phyloP scores from a whole-genome alignment of 225 moss, liverwort and hornwort genomes.

The Pseudoscleropodium purum region DNA sequence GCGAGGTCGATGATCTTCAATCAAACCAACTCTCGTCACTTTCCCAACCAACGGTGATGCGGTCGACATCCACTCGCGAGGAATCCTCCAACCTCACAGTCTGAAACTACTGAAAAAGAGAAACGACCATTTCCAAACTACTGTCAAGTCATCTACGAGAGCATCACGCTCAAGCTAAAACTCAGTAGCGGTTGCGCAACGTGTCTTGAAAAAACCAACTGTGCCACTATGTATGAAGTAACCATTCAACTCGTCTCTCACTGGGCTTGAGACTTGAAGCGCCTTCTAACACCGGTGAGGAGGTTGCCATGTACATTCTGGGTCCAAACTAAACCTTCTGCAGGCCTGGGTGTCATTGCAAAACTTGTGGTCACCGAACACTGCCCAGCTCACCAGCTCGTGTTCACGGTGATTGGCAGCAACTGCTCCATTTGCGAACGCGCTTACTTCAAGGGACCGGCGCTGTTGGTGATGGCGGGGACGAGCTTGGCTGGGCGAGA shows the following conservation, averaged over 20 bases:
- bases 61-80: not conserved
- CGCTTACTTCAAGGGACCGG: constrained; percentile 1
- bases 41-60: not conserved
- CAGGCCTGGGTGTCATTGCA: not conserved
- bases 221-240: not conserved
- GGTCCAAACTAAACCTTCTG: not conserved
- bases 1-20: constrained; percentile 2
- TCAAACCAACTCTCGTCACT: constrained; percentile 23
- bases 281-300: not conserved
- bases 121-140: not conserved
- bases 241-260: constrained; percentile 4
- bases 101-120: not conserved
- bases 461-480: constrained; percentile 10
- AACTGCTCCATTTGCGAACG: too few species aligned
- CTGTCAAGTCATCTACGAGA: not conserved
- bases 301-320: not conserved
- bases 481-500: constrained; percentile 10
- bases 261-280: not conserved
- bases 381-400: not conserved
- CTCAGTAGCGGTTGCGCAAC: not conserved
- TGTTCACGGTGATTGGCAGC: not conserved
- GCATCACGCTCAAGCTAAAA: not conserved
- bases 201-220: not conserved
- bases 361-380: not conserved
- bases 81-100: not conserved